phyloP scores from a whole-genome alignment of 78 protist species.

The Anaeramoeba flamelloides region DNA sequence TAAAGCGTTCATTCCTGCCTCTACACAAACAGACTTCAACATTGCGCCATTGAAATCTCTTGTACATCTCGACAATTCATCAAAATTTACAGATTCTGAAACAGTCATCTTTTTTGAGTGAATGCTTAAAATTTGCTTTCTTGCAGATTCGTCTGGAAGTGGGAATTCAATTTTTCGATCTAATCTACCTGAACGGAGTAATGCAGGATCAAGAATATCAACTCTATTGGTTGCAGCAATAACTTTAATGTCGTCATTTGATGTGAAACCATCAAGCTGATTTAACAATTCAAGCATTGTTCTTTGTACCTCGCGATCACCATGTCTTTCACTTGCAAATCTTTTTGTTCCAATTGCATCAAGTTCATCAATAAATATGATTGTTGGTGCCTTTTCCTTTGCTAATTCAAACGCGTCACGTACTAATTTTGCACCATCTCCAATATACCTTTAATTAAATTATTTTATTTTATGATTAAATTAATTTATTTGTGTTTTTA shows the following conservation, averaged over 20 bases:
- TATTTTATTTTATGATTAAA: no score
- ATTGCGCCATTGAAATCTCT: slow-evolving; percentile 98
- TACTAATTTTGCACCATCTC: slow-evolving; percentile 98
- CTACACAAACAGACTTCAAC: no score
- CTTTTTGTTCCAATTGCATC: slow-evolving; percentile 98
- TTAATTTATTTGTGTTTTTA: no score
- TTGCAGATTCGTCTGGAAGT: slow-evolving; percentile 87
- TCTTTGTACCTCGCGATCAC: slow-evolving; percentile 96
- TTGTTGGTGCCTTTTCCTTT: slow-evolving; percentile 88
- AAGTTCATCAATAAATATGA: slow-evolving; percentile 97
- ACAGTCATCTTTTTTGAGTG: slow-evolving; percentile 87
- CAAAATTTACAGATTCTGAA: slow-evolving; percentile 68
- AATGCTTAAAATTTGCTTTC: slow-evolving; percentile 80
- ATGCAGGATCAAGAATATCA: slow-evolving; percentile 98
- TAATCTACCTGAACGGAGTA: slow-evolving; percentile 84
- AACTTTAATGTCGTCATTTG: slow-evolving; percentile 73
- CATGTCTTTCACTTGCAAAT: slow-evolving; percentile 74
- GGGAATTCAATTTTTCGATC: slow-evolving; percentile 93
- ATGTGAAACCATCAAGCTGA: slow-evolving; percentile 93
- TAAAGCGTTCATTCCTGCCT: slow-evolving; percentile 57
- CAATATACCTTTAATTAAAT: slow-evolving; percentile 96
- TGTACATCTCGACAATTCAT: slow-evolving; percentile 89
- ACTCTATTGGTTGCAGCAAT: slow-evolving; percentile 98
- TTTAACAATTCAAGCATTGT: slow-evolving; percentile 97
- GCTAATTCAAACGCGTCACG: slow-evolving; percentile 99